Evolutionary conservation across 768 basidiomycete species (phyloP), one percentile per base, ranked within the genome.

Genomic region (Hortiboletus campestris): DNA sequence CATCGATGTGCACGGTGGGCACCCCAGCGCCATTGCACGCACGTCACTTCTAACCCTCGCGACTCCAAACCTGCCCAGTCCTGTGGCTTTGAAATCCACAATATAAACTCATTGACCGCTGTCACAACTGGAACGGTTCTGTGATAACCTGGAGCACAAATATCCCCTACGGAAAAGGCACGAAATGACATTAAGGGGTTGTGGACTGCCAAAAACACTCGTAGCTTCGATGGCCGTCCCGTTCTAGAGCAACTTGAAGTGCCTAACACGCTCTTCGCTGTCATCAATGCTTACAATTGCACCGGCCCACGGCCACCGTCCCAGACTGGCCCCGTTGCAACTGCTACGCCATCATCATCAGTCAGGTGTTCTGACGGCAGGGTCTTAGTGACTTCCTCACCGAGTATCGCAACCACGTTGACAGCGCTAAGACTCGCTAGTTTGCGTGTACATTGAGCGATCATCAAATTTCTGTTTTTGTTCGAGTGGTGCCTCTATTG

Each of bases 51-150:
- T 53, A 8, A 63, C 12, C 4, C 13, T 35, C 17, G 2, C 25
- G 25, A 25, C 10, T 36, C 36, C 11, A 5, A 51, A n/a, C 20
- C 25, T 17, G n/a, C 19, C 25, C 57, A 88, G 87, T 85, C 85
- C 2, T 89, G 85, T 59, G 85, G 87, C 20, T 88, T 78, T 59
- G 78, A 79, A 0, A 79, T 87, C 25, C 88, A 3, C 78, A 78
- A 61, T 87, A 81, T 65, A 72, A 76, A 41, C 88, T 81, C 70
- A 68, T 80, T 39, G 71, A 74, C 5, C 81, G 85, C 52, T 83
- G 87, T 78, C 75, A 2, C 75, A 75, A 10, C 79, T 84, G 16
- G 72, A 79, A 40, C 74, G 78, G 29, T 80, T 68, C 67, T 76
- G 75, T 31, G 72, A 69, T 10, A 70, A 67, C 55, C 74, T 77